These are phyloP conservation scores for Discostella stelligera DNA, from an alignment of 352 stramenopile species.

Conservation along the genomic window DNA sequence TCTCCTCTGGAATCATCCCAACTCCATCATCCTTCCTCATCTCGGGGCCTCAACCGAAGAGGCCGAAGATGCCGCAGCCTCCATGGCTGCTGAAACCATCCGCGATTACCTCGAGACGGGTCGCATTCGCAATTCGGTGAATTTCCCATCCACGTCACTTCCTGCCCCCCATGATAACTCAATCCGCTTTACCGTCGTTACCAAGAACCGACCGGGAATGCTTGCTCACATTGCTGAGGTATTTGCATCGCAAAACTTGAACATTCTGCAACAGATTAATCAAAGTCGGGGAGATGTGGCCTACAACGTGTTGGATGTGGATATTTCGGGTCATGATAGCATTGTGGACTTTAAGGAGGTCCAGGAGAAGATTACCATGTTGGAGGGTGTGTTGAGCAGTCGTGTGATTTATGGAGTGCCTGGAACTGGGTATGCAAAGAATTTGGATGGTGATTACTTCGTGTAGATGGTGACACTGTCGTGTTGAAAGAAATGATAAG, in stretches of 20 bases:
- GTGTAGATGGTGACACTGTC: slow-evolving; percentile 45
- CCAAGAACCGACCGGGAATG: slow-evolving; percentile 92
- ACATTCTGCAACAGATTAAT: slow-evolving; percentile 90
- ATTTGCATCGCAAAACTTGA: slow-evolving; percentile 89
- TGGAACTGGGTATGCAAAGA: slow-evolving; percentile 78
- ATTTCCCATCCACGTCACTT: slow-evolving; percentile 90
- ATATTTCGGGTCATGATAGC: slow-evolving; percentile 57
- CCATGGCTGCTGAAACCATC: slow-evolving; percentile 85
- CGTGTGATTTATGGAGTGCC: slow-evolving; percentile 72
- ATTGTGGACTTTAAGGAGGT: slow-evolving; percentile 74
- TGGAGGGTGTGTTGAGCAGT: slow-evolving; percentile 78
- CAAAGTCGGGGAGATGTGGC: slow-evolving; percentile 78
- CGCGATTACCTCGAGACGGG: slow-evolving; percentile 89
- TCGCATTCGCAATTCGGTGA: slow-evolving; percentile 91
- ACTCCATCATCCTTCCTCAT: slow-evolving; percentile 91
- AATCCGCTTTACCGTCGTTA: slow-evolving; percentile 91
- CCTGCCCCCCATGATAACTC: slow-evolving; percentile 86
- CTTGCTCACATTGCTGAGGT: slow-evolving; percentile 92
- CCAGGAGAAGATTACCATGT: slow-evolving; percentile 81
- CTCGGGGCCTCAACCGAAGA: slow-evolving; percentile 93
- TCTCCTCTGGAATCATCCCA: slow-evolving; percentile 87
- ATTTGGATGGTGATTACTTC: slow-evolving; percentile 79
- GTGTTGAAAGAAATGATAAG: neutral
- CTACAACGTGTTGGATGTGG: slow-evolving; percentile 86
- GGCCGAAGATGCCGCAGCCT: slow-evolving; percentile 89